Evolutionary conservation across 495 filamentous ascomycete genomes (phyloP), one percentile per base, ranked within the genome.

Genomic region (Lasiosphaeris hirsuta): DNA sequence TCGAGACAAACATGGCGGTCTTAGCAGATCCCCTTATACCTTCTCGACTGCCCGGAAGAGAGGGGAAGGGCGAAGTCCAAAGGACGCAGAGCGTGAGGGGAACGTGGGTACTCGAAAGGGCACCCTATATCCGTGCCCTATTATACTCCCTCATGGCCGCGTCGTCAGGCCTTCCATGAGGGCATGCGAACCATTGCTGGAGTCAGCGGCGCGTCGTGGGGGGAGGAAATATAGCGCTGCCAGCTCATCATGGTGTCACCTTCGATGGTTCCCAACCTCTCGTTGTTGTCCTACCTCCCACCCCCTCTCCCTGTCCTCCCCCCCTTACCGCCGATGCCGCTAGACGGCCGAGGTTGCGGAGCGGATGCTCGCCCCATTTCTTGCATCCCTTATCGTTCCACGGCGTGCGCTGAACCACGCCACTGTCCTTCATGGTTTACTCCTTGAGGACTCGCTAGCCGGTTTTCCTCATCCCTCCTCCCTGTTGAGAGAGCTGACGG

Each of bases 171-270:
- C 51, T 46, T 46, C 33, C 38, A 33, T 13, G 34, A 60, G 43
- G 30, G 47, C 13, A 13, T 44, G 13, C 14, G 40, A 14, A 40
- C 48, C 51, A 45, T 51, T 53, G 18, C 30, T 43, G 38, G 40
- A 18, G 19, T 6, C 34, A 14, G 30, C 15, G 43, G 45, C 18
- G 39, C 43, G 15, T 55, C 54, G 59, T 63, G 59, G 54, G 54
- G 23, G 42, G 53, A 47, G 56, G 56, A 39, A 44, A 51, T 48
- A 64, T 57, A 57, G 50, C 51, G 55, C 52, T 65, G 62, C 67
- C 67, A 67, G 18, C 62, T 51, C 65, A 66, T 65, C 60, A 66
- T 61, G 61, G 60, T 63, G 56, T 52, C 64, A 61, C 54, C 56
- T 36, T 41, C 30, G 51, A 59, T 44, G 59, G 59, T 44, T 36